Base-by-base conservation (phyloP, 148 eudicot species). In the Polygonum maritimum region DNA sequence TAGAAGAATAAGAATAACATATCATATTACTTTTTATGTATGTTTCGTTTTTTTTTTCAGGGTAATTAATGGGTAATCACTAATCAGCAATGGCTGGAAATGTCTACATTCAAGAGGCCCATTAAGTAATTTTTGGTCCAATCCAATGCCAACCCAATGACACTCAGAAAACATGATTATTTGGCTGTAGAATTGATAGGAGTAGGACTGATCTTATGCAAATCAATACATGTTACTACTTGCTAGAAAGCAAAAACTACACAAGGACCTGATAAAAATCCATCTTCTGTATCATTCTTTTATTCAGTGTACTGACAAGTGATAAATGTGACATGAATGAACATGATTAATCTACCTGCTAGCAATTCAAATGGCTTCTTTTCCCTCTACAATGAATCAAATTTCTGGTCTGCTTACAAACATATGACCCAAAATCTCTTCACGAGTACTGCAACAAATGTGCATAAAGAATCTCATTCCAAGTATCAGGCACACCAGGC, bases 401-500 rank as follows among this genome's bases (percentile, higher is more conserved):
- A 65, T 13, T 65, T 65, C 69, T 62, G 0, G 26, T 31, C 5
- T 31, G 35, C 65, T 16, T 51, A 8, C 19, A 55, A 57, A 57
- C 63, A 19, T 44, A 35, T 12, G 40, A 51, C 2, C 3, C 57
- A 51, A 4, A 16, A 51, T 16, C 19, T 11, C 14, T 60, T 60
- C 69, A 67, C 7, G 71, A 72, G 36, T 72, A 72, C 74, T 93
- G 91, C 49, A 93, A 77, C 71, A 93, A 60, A 82, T 85, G 83
- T 70, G 93, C 90, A 73, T 91, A 90, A 76, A 94, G 58, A 52
- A 94, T 91, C 69, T 94, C 91, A 74, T 90, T 94, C 98, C 98
- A 93, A 4, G 92, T 86, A 84, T 93, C 98, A 75, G 98, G 98
- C 47, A 93, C 92, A 78, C 98, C 98, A 15, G 98, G 98, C 71